Conservation (phyloP, 1,284 basidiomycete genomes). For the Heterobasidion occidentale region DNA sequence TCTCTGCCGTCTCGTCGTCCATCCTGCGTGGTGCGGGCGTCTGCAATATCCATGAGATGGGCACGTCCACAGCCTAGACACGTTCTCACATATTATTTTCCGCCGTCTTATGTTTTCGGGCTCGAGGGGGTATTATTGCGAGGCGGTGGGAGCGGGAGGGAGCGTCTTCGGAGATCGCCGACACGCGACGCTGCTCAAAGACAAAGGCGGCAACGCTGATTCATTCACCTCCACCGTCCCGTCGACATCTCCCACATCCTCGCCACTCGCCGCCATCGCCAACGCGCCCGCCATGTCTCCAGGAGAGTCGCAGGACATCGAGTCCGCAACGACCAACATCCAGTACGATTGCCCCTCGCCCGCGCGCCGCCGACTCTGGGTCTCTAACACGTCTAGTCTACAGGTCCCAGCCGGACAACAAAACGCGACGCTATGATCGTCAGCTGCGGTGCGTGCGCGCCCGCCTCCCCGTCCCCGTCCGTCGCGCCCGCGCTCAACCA, state of each 20-base stretch:
- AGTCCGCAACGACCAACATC: conserved; percentile 41
- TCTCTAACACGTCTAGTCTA: conserved; percentile 8
- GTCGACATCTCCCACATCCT: too few species aligned
- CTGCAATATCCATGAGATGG: too few species aligned
- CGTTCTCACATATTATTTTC: too few species aligned
- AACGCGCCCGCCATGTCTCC: conserved; percentile 9
- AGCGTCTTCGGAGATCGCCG: too few species aligned
- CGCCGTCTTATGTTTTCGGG: too few species aligned
- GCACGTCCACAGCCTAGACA: too few species aligned
- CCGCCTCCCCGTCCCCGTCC: neutral
- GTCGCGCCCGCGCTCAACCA: neutral
- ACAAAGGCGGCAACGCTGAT: too few species aligned
- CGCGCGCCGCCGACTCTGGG: neutral
- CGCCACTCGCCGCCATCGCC: too few species aligned
- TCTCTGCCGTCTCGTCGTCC: neutral
- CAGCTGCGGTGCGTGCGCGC: conserved; percentile 65
- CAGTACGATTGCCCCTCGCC: conserved; percentile 25
- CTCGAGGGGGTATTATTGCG: too few species aligned
- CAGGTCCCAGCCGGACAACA: conserved; percentile 63
- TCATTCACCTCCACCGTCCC: too few species aligned
- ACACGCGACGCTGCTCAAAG: too few species aligned
- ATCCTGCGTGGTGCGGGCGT: neutral
- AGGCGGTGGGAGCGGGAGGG: too few species aligned
- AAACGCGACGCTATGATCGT: conserved; percentile 85
- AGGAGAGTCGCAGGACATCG: conserved; percentile 40